Evolutionary conservation across 2,329 filamentous ascomycete genomes (phyloP), one percentile per base, ranked within the genome.

Genomic region (Saccharata proteae): DNA sequence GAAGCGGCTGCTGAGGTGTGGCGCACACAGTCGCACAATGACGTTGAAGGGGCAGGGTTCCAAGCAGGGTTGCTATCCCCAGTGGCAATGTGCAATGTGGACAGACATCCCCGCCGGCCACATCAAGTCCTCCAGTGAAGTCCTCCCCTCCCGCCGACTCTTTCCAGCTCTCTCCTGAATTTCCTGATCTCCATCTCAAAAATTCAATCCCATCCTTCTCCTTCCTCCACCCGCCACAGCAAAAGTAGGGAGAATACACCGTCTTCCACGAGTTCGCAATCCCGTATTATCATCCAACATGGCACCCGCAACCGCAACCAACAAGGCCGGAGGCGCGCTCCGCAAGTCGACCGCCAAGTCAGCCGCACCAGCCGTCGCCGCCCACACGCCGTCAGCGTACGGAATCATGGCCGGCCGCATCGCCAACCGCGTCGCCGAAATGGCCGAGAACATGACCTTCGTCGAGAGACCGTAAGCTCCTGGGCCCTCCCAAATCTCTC

Each of bases 401-500:
- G 58, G 58, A 26, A 65, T 66, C 46, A 66, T 67, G 62, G 62
- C 61, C 6, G 57, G 53, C 26, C 43, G 63, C 24, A 64, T 67
- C 38, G 61, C 61, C 25, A 67, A 66, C 45, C 53, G 63, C 26
- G 61, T 67, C 9, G 63, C 61, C 5, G 63, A 67, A 42, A 64
- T 67, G 61, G 63, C 63, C 6, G 63, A 67, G 49, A 65, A 62
- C 48, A 62, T 64, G 41, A 65, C 62, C 11, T 64, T 67, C 38
- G 58, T 64, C 26, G 62, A 65, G 46, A 57, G 59, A 12, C 30
- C 37, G 11, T 5, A 25, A 25, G 11, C 9, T n/a, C 13, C 6
- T 14, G 4, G 10, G 23, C 23, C 42, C 36, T 18, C 40, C 31
- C 30, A 42, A 39, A 19, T 21, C 19, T 8, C 20, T 8, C 20